phyloP scores from a whole-genome alignment of 1,284 basidiomycete species.

The Blastosporella zonata region DNA sequence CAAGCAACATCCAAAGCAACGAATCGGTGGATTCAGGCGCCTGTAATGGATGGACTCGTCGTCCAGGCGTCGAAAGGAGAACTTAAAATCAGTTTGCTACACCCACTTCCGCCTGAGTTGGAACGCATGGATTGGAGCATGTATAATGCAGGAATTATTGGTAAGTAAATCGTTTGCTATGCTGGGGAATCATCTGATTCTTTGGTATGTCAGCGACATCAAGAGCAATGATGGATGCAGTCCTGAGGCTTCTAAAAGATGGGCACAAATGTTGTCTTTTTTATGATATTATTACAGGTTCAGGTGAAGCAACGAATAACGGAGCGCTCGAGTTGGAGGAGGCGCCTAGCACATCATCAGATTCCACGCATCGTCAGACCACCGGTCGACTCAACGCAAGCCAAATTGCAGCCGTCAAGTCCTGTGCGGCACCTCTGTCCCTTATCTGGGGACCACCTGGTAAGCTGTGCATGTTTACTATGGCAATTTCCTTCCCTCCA shows the following conservation, averaged over 20 bases:
- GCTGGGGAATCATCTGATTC: slow-evolving; percentile 1
- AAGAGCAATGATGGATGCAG: slow-evolving; percentile 61
- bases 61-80: slow-evolving; percentile 49
- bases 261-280: slow-evolving; percentile 47
- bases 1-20: slow-evolving; percentile 54
- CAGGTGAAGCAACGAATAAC: slow-evolving; percentile 1
- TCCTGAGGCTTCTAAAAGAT: slow-evolving; percentile 43
- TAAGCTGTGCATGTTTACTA: slow-evolving; percentile 21
- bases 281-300: slow-evolving; percentile 41
- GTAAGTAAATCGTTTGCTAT: slow-evolving; percentile 27
- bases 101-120: slow-evolving; percentile 58
- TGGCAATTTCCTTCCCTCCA: not conserved
- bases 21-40: slow-evolving; percentile 42
- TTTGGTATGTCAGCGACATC: slow-evolving; percentile 45
- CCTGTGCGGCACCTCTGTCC: slow-evolving; percentile 41
- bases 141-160: slow-evolving; percentile 58
- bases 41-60: slow-evolving; percentile 55
- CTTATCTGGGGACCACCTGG: slow-evolving; percentile 69
- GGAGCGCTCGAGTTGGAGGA: slow-evolving; percentile 1
- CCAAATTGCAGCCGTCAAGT: slow-evolving; percentile 46
- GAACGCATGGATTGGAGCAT: slow-evolving; percentile 58
- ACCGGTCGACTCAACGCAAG: slow-evolving; percentile 45
- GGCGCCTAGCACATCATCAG: slow-evolving; percentile 4
- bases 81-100: slow-evolving; percentile 47
- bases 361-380: not conserved